Conservation (phyloP, 2,329 filamentous ascomycete species). For the Sphaerulina vaccinii region DNA sequence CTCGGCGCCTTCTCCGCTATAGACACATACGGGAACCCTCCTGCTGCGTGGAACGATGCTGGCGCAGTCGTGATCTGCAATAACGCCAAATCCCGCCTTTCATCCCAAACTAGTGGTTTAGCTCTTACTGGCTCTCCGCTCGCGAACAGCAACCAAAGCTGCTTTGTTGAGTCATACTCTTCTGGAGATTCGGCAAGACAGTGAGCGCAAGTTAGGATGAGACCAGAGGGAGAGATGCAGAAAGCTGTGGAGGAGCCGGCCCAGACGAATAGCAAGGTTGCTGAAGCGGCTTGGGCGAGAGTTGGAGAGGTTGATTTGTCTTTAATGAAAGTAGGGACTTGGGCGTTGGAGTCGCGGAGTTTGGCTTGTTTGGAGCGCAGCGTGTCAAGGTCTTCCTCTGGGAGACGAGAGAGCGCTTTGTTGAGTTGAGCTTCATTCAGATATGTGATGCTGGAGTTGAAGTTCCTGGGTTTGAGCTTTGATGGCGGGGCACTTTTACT, state of each 20-base stretch:
- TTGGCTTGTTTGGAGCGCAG: slow-evolving; percentile 18
- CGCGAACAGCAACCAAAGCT: slow-evolving; percentile 46
- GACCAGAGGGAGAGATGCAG: slow-evolving; percentile 47
- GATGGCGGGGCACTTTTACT: not conserved
- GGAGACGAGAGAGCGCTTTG: not conserved
- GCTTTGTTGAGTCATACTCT: slow-evolving; percentile 36
- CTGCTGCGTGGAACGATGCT: not conserved
- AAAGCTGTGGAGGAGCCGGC: slow-evolving; percentile 53
- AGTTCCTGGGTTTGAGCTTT: not conserved
- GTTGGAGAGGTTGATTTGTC: not conserved
- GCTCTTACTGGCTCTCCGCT: slow-evolving; percentile 43
- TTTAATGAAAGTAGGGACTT: slow-evolving; percentile 9
- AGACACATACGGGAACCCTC: slow-evolving; percentile 27
- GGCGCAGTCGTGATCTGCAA: slow-evolving; percentile 43
- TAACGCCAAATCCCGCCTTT: slow-evolving; percentile 48
- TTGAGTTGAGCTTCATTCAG: not conserved
- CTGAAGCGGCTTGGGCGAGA: slow-evolving; percentile 15
- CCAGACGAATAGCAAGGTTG: slow-evolving; percentile 50
- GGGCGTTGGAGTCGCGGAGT: slow-evolving; percentile 12
- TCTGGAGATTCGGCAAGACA: slow-evolving; percentile 48
- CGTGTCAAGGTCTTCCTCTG: not conserved
- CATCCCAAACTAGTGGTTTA: slow-evolving; percentile 45
- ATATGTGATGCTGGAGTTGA: not conserved
- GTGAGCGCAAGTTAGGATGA: slow-evolving; percentile 53
- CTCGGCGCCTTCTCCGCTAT: slow-evolving; percentile 20